A percentile compares a stretch with the other conserved stretches of the same genome.
Conservation (phyloP, 306 rosid genomes). For the Cucumis sativus region Cucumber_9930_V3 NC_026657.2:14246501-14247000, state of each 20-base stretch:
- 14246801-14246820: not conserved
- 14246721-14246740: not conserved
- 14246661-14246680: not conserved
- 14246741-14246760: not conserved
- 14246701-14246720: not conserved
- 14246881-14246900: not conserved
- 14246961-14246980: conserved; percentile 44
- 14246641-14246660: not conserved
- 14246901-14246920: conserved; percentile 1
- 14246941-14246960: conserved; percentile 90
- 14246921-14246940: conserved; percentile 58
- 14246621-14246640: not conserved
- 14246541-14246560: not conserved
- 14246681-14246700: not conserved
- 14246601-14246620: not conserved
- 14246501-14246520: not conserved
- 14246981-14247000: conserved; percentile 91
- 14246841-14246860: not conserved
- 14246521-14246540: not conserved
- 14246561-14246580: not conserved
- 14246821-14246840: not conserved
- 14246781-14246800: not conserved
- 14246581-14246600: not conserved
- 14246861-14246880: not conserved
- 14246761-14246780: not conserved